Base-by-base conservation (phyloP, 345 rosid genomes). In the Dipteronia dyeriana region DNA sequence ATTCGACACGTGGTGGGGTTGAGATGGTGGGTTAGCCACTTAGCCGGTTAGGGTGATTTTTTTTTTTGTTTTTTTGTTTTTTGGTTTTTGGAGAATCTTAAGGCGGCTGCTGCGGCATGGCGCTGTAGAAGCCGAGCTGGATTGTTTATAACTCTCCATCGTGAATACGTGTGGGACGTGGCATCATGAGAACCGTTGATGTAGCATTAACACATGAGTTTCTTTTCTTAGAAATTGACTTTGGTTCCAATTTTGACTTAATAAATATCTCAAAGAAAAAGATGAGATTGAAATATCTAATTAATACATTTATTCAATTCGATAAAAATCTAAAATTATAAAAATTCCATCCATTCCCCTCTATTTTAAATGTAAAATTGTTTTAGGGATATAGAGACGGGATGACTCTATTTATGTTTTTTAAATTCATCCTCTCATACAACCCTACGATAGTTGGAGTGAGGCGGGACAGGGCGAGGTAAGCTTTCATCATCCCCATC, bases 51-150 rank as follows among this genome's bases (percentile, higher is more conserved):
- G 57, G 61, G 23, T 16, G 61, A 47, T 19, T 3, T 25, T 22
- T 59, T 26, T 26, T 26, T 73, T 57, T 41, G 1, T 51, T 54
- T 54, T 0, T 54, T 54, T 54, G 16, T 20, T 5, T 5, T 34
- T 34, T 5, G 7, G 57, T 14, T 45, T 39, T 19, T 34, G n/a
- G 76, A 64, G 80, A 72, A 61, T 75, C 74, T 78, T 56, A 22
- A 51, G 80, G 82, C 80, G 76, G 79, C 81, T 79, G 80, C 74
- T 73, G 75, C 78, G 81, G 83, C 78, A 71, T 29, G 67, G 72
- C 34, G 38, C 65, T 3, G 61, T 75, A 57, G 62, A 68, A 72
- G 68, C 41, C 4, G 17, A 49, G 78, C 62, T 66, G 73, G 73
- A 53, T 16, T 16, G n/a, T 53, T 13, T 53, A 5, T 53, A 53